Evolutionary conservation across 148 eudicot species (phyloP), one percentile per base, ranked within the genome.

Genomic region (Polygonum maritimum): DNA sequence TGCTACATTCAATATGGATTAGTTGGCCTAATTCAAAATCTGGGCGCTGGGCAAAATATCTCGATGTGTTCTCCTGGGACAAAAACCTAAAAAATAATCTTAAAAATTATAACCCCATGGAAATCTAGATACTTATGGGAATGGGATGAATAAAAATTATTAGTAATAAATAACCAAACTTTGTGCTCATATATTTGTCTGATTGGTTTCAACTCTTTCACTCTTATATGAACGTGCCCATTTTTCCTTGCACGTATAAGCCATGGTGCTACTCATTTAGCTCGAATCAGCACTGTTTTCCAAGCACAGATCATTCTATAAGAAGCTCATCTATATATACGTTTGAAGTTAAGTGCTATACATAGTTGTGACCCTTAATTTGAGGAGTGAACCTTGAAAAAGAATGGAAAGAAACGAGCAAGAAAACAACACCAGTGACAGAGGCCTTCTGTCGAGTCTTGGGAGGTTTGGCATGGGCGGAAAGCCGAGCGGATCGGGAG

Each of bases 401-500:
- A 35, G 36, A 35, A 36, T 67, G 71, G 44, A 36, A 67, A 67
- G 71, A 9, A 67, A 67, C 19, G 71, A 67, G 0, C 7, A 67
- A 67, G 44, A 35, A 4, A 4, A 7, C 3, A 33, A 9, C 0
- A 13, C 44, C 41, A 67, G 21, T 15, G 71, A 67, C 0, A 67
- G 8, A 67, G 71, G 71, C 45, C 44, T 67, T 7, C 1, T 67
- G 41, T 67, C 44, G 41, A 67, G 16, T 15, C 71, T 67, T 67
- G 71, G 45, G 21, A 67, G 71, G 71, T 67, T 67, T 41, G 71
- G 71, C 21, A 67, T 67, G 44, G 71, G 71, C 7, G 45, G 71
- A 67, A 67, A 67, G 45, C 71, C 45, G 11, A 4, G 10, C 10
- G 47, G 47, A 44, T 26, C 31, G 1, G 47, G 71, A 15, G 71